These are phyloP conservation scores for Eucommia ulmoides DNA, from an alignment of 257 asterid species.

Conservation along the genomic window DNA sequence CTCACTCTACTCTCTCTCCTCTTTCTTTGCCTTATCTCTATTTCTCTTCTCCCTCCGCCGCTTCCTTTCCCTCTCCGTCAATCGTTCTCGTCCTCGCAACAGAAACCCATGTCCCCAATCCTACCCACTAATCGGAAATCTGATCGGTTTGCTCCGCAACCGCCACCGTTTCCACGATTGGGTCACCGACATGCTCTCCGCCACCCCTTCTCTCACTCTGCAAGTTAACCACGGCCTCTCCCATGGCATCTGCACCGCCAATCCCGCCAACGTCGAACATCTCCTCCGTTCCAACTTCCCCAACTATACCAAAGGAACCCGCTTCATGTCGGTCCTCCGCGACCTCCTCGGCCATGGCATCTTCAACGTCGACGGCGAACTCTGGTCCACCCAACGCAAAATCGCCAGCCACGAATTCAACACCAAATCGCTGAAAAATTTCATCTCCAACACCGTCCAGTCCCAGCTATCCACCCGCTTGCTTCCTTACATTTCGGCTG, in stretches of 20 bases:
- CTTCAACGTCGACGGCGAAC: conserved; percentile 28
- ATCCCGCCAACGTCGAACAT: conserved; percentile 21
- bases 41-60: too few relatives aligned
- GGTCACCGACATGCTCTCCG: conserved; percentile 22
- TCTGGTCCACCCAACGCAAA: conserved; percentile 26
- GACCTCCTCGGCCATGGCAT: conserved; percentile 32
- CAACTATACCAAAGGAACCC: conserved; percentile 25
- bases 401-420: conserved; percentile 28
- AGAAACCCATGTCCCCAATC: conserved; percentile 22
- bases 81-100: neutral
- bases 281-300: conserved; percentile 21
- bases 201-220: conserved; percentile 25
- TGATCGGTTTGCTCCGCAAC: conserved; percentile 20
- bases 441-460: conserved; percentile 21
- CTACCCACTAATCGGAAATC: conserved; percentile 25
- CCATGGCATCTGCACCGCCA: conserved; percentile 25
- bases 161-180: conserved; percentile 34
- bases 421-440: conserved; percentile 22
- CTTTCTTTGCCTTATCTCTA: conserved; percentile 2
- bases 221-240: conserved; percentile 29
- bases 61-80: too few relatives aligned
- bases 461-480: conserved; percentile 13
- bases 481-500: conserved; percentile 16
- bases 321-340: conserved; percentile 15
- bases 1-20: conserved; percentile 7